phyloP scores from a whole-genome alignment of 306 rosid species.

The Ormosia emarginata region DNA sequence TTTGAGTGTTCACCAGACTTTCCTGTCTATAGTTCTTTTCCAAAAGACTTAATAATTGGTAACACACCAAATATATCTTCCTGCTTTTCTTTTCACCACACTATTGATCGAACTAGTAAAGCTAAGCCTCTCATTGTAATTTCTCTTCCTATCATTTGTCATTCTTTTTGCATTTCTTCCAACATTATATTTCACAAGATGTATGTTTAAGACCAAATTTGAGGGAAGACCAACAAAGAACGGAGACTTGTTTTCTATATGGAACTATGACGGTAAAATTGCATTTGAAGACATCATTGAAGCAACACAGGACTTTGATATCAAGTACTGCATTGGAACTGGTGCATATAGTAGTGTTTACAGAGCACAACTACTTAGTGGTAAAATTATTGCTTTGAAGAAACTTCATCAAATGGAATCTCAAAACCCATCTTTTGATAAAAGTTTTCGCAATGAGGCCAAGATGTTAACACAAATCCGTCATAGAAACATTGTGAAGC shows the following conservation, averaged over 20 bases:
- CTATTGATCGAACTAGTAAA: too few species aligned
- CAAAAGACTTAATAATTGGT: too few species aligned
- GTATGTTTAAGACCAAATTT: background rate
- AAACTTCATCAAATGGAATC: slow-evolving; percentile 18
- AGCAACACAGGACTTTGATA: slow-evolving; percentile 21
- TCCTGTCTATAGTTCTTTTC: too few species aligned
- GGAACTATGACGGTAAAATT: slow-evolving; percentile 27
- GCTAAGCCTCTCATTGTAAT: too few species aligned
- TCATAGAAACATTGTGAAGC: background rate
- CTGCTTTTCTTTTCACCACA: too few species aligned
- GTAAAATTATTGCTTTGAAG: slow-evolving; percentile 13
- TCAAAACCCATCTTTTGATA: background rate
- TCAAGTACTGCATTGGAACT: slow-evolving; percentile 18
- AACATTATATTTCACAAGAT: background rate
- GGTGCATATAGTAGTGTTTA: slow-evolving; percentile 26
- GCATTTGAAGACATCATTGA: slow-evolving; percentile 26
- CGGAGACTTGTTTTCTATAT: slow-evolving; percentile 21
- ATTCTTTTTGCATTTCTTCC: background rate
- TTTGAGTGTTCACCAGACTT: too few species aligned
- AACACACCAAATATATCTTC: too few species aligned
- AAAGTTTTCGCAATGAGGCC: slow-evolving; percentile 1
- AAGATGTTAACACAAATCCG: slow-evolving; percentile 9
- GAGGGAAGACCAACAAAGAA: background rate
- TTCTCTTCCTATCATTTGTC: too few species aligned
- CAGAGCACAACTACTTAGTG: slow-evolving; percentile 16